Base-by-base conservation (phyloP, 495 filamentous ascomycete genomes). In the Aspergillus homomorphus region DNA sequence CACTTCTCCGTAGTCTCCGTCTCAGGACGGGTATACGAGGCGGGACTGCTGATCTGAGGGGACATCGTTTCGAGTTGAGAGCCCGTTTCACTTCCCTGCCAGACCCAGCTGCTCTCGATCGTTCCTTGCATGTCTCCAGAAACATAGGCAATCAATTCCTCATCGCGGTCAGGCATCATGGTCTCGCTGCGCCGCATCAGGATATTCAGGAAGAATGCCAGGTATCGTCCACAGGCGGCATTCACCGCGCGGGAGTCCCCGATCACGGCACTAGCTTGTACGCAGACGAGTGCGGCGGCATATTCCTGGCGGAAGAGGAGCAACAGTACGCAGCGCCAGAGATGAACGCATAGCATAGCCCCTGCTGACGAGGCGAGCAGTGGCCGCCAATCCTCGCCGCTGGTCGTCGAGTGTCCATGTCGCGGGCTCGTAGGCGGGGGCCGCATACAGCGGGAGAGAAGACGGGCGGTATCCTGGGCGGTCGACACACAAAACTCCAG, bases 81-180 rank as follows among this genome's bases (percentile, higher is more conserved):
- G 14, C 77, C 73, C 0, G 72, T 76, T 63, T 84, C 90, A 58
- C 80, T 82, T 23, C 84, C 90, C 44, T 84, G 76, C 94, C 94
- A 98, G 16, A 93, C 82, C 93, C 93, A 98, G 24, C 85, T 84
- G 22, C 84, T 87, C 21, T 94, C 89, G 6, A 77, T 77, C 43
- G 81, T 82, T n/a, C 88, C 90, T 70, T 98, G 94, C 72, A 96
- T 82, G 70, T 98, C 94, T 0, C 88, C 91, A 21, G 89, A 93
- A 1, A 89, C 86, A 67, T 96, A 96, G 1, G 86, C 89, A 33
- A 98, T 75, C 69, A 98, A 85, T 69, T 96, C 94, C 62, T 97
- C 94, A 68, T 98, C 94, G 19, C 80, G 73, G n/a, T 90, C 78
- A 3, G 91, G 67, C 16, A 81, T 66, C 1, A 66, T 66, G 7